These are phyloP conservation scores for Apiospora kogelbergensis DNA, from an alignment of 2,329 filamentous ascomycete genomes.

Conservation along the genomic window DNA sequence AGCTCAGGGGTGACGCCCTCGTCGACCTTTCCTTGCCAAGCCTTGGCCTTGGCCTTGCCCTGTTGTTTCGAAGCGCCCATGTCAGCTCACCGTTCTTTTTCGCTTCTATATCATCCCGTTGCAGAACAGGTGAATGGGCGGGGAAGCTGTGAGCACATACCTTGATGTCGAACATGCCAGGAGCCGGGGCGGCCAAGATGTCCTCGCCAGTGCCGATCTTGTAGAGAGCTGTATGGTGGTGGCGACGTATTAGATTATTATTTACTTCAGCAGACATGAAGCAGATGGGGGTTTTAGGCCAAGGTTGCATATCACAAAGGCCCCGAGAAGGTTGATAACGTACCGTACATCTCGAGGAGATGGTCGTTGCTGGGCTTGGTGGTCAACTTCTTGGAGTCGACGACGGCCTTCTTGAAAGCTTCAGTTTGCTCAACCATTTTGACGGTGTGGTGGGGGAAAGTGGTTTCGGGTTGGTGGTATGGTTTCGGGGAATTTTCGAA, in stretches of 20 bases:
- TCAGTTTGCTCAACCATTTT: constrained; percentile 27
- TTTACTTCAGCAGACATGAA: background rate
- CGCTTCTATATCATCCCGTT: background rate
- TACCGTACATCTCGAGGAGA: constrained; percentile 63
- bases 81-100: constrained; percentile 6
- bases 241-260: constrained; percentile 9
- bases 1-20: constrained; percentile 60
- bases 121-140: background rate
- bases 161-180: constrained; percentile 72
- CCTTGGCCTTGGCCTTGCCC: constrained; percentile 78
- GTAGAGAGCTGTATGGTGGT: constrained; percentile 48
- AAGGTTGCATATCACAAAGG: no score
- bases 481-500: background rate
- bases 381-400: constrained; percentile 67
- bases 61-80: constrained; percentile 31
- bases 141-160: constrained; percentile 37
- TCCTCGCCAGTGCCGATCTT: constrained; percentile 60
- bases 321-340: constrained; percentile 25
- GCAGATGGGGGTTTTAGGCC: no score
- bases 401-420: constrained; percentile 56
- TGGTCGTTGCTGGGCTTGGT: constrained; percentile 64
- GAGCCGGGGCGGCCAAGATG: constrained; percentile 53
- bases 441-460: constrained; percentile 12
- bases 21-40: constrained; percentile 72
- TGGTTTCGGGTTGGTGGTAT: constrained; percentile 1